These are phyloP conservation scores for Penicillium parvum DNA, from an alignment of 495 filamentous ascomycete species.

Conservation along the genomic window DNA sequence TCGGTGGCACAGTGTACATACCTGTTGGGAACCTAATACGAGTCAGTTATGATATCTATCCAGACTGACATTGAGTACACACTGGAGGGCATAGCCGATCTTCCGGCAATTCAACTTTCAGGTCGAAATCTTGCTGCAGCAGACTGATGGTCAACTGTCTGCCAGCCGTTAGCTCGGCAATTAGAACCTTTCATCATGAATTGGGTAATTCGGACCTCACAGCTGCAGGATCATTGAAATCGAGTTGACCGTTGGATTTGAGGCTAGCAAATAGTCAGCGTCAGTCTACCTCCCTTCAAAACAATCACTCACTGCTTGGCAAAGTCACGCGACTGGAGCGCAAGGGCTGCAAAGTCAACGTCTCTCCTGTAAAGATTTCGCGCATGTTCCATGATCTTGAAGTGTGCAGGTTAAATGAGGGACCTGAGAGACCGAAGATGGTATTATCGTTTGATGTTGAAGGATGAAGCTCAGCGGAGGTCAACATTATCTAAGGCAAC, in stretches of 20 bases:
- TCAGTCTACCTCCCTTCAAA: not conserved
- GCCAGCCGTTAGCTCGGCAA: not conserved
- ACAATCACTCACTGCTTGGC: constrained; percentile 45
- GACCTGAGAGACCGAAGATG: not conserved
- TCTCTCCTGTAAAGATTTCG: constrained; percentile 55
- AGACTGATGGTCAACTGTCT: constrained; percentile 79
- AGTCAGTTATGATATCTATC: not conserved
- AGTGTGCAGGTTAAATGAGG: not conserved
- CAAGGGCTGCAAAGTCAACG: constrained; percentile 58
- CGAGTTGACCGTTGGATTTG: constrained; percentile 60
- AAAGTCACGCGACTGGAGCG: constrained; percentile 54
- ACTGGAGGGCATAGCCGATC: constrained; percentile 91
- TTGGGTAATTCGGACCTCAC: constrained; percentile 53
- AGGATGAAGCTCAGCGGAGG: not conserved
- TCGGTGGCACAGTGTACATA: constrained; percentile 7
- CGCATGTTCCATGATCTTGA: constrained; percentile 26
- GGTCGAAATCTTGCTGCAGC: constrained; percentile 67
- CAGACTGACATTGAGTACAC: constrained; percentile 12
- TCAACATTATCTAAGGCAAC: not conserved
- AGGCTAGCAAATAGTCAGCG: constrained; percentile 35
- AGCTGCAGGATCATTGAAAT: constrained; percentile 76
- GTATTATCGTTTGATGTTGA: not conserved
- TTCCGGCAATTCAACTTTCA: constrained; percentile 64
- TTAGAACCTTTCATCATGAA: not conserved
- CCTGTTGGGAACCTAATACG: constrained; percentile 62